A percentile compares a stretch with the other conserved stretches of the same genome.
phyloP scores from a whole-genome alignment of 164 flowering plant species.

The Stephania japonica region DNA sequence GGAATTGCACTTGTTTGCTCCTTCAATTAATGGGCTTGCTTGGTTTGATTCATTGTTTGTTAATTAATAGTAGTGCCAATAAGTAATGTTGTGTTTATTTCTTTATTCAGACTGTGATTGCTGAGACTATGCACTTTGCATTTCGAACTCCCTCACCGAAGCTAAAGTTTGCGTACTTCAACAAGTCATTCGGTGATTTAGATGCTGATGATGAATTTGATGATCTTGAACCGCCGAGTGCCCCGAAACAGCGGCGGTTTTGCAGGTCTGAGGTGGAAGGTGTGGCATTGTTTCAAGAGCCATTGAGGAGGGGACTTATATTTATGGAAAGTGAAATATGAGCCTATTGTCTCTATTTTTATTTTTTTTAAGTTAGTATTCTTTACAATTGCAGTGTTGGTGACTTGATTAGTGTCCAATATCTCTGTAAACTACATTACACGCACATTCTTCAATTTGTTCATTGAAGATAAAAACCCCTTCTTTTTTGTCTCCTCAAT shows the following conservation, averaged over 20 bases:
- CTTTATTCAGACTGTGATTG: constrained; percentile 20
- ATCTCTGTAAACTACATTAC: constrained; percentile 4
- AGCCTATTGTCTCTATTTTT: background rate
- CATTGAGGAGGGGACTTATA: background rate
- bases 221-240: constrained; percentile 14
- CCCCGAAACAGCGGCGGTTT: constrained; percentile 10
- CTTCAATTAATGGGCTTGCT: background rate
- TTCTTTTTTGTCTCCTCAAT: background rate
- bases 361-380: constrained; percentile 2
- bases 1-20: background rate
- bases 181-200: background rate
- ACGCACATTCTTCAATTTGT: constrained; percentile 22
- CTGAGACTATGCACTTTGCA: constrained; percentile 22
- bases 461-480: constrained; percentile 20
- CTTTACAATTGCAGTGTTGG: background rate
- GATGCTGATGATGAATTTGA: constrained; percentile 5
- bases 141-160: constrained; percentile 18
- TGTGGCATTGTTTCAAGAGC: constrained; percentile 21
- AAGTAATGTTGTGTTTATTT: background rate
- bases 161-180: background rate
- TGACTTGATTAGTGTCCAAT: background rate
- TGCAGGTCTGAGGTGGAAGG: constrained; percentile 5
- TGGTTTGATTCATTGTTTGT: background rate
- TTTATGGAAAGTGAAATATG: constrained; percentile 6
- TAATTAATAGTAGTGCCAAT: too few relatives aligned